phyloP scores from a whole-genome alignment of 139 green algal species.

The Edaphochlamys debaryana region DNA sequence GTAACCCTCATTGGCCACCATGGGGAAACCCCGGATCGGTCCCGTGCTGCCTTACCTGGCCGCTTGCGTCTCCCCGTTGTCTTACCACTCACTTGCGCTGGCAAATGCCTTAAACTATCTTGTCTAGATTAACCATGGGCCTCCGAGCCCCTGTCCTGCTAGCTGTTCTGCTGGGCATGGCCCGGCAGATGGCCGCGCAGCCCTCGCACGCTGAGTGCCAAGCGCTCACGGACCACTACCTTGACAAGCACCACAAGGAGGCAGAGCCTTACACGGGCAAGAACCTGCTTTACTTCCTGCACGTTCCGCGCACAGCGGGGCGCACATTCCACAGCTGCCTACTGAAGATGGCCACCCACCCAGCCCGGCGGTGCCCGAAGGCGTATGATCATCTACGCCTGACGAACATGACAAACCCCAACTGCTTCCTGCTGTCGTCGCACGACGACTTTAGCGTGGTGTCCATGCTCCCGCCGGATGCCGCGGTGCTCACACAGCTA shows the following conservation, averaged over 20 bases:
- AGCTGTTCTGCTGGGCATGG: slow-evolving; percentile 4
- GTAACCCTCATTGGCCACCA: no score
- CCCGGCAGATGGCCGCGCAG: neutral
- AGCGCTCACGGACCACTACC: slow-evolving; percentile 51
- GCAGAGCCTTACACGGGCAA: slow-evolving; percentile 49
- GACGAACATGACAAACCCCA: slow-evolving; percentile 56
- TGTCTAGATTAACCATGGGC: neutral
- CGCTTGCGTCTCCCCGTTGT: no score
- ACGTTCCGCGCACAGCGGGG: slow-evolving; percentile 93
- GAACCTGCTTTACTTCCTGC: slow-evolving; percentile 93
- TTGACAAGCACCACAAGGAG: slow-evolving; percentile 58
- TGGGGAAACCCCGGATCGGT: no score
- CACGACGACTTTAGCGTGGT: slow-evolving; percentile 93
- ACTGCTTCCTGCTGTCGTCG: slow-evolving; percentile 81
- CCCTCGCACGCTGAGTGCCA: slow-evolving; percentile 35
- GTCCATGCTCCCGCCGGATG: slow-evolving; percentile 60
- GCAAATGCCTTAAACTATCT: no score
- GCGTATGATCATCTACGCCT: slow-evolving; percentile 90
- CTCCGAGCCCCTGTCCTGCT: neutral
- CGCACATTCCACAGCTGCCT: slow-evolving; percentile 90
- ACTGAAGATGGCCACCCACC: slow-evolving; percentile 70
- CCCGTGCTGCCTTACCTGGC: no score
- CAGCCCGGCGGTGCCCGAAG: slow-evolving; percentile 68
- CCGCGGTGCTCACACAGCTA: slow-evolving; percentile 71
- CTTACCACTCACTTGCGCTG: no score